Conservation (phyloP, 2,329 filamentous ascomycete species). For the Venturia carpophila region DNA sequence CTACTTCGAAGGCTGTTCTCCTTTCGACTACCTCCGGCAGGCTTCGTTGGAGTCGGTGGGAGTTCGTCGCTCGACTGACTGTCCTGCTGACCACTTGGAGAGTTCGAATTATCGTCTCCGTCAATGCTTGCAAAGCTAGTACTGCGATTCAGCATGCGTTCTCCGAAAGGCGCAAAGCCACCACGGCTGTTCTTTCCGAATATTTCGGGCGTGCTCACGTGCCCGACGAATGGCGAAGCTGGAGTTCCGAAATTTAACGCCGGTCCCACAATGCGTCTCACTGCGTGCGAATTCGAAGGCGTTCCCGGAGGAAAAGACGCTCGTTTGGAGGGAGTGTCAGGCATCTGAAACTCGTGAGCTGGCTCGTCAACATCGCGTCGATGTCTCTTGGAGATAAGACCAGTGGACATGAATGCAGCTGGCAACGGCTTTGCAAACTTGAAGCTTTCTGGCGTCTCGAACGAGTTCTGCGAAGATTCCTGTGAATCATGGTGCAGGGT, state of each 20-base stretch:
- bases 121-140: slow-evolving; percentile 76
- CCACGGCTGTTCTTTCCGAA: slow-evolving; percentile 52
- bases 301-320: slow-evolving; percentile 60
- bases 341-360: slow-evolving; percentile 52
- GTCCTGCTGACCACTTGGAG: slow-evolving; percentile 49
- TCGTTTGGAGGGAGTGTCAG: slow-evolving; percentile 95
- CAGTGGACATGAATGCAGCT: slow-evolving; percentile 87
- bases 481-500: slow-evolving; percentile 25
- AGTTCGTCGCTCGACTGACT: slow-evolving; percentile 62
- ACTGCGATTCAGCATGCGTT: slow-evolving; percentile 37
- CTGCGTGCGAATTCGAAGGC: slow-evolving; percentile 45
- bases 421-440: slow-evolving; percentile 69
- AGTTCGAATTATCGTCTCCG: slow-evolving; percentile 61
- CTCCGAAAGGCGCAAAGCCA: slow-evolving; percentile 21
- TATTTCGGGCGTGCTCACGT: slow-evolving; percentile 54
- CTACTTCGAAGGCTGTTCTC: slow-evolving; percentile 45
- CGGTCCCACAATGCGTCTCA: slow-evolving; percentile 54
- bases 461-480: slow-evolving; percentile 43
- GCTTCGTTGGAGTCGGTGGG: slow-evolving; percentile 92
- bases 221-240: slow-evolving; percentile 71
- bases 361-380: slow-evolving; percentile 55
- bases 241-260: slow-evolving; percentile 69
- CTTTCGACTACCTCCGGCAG: slow-evolving; percentile 36
- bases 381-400: slow-evolving; percentile 90
- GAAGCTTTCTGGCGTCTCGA: slow-evolving; percentile 69